These are phyloP conservation scores for Podospora sp. DNA, from an alignment of 495 filamentous ascomycete species.

Conservation along the genomic window DNA sequence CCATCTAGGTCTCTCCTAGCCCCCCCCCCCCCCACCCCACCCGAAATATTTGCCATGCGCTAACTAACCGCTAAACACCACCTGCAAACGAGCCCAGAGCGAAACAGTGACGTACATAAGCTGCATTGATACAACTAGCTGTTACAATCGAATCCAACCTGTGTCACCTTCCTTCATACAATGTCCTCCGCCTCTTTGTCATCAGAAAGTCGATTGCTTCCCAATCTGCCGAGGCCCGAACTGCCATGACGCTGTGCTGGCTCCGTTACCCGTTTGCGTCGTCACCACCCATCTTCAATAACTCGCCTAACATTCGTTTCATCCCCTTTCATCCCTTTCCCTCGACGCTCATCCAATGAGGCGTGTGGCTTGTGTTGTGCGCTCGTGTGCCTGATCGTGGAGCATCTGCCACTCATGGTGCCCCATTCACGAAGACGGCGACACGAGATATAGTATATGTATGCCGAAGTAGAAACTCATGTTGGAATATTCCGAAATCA, in stretches of 20 bases:
- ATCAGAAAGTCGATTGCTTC: neutral
- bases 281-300: neutral
- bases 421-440: neutral
- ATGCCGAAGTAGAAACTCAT: neutral
- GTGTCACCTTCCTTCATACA: slow-evolving; percentile 14
- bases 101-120: slow-evolving; percentile 8
- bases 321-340: neutral
- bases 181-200: neutral
- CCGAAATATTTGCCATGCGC: neutral
- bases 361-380: neutral
- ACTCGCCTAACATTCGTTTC: neutral
- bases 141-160: slow-evolving; percentile 19
- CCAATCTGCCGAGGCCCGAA: neutral
- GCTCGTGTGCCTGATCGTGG: neutral
- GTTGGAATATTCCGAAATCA: slow-evolving; percentile 5
- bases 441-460: slow-evolving; percentile 1
- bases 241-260: neutral
- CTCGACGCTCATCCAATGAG: neutral
- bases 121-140: slow-evolving; percentile 21
- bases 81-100: neutral
- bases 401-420: neutral
- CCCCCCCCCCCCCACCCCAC: too few species aligned
- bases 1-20: neutral
- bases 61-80: neutral
- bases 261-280: neutral